Evolutionary conservation across 495 filamentous ascomycete genomes (phyloP).

Genomic region (Podospora pseudopauciseta): DNA sequence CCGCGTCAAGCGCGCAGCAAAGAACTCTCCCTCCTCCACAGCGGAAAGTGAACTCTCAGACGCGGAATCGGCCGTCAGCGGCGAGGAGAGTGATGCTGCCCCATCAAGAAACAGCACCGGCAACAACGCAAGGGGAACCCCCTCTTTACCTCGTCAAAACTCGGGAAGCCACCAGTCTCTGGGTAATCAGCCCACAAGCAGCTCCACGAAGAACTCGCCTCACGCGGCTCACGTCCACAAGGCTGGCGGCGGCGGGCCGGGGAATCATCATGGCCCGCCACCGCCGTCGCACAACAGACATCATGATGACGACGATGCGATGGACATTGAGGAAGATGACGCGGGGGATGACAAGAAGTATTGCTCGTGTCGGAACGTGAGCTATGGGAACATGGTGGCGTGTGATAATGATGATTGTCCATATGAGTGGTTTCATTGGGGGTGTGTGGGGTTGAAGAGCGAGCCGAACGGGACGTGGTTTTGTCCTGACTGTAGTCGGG

Average conservation of each 20-base stretch:
- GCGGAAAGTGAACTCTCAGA: slow-evolving; percentile 64
- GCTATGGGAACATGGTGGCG: slow-evolving; percentile 96
- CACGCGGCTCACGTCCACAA: slow-evolving; percentile 2
- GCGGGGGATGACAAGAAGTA: slow-evolving; percentile 86
- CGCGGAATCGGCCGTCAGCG: slow-evolving; percentile 55
- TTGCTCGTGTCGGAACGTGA: slow-evolving; percentile 87
- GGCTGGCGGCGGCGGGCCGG: not conserved
- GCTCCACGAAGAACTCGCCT: not conserved
- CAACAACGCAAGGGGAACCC: slow-evolving; percentile 35
- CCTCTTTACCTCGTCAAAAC: slow-evolving; percentile 9
- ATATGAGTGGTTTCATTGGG: slow-evolving; percentile 99
- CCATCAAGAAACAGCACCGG: slow-evolving; percentile 16
- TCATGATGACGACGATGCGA: slow-evolving; percentile 57
- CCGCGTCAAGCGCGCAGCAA: slow-evolving; percentile 51
- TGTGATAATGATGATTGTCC: slow-evolving; percentile 92
- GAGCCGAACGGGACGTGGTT: slow-evolving; percentile 93
- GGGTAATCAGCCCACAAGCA: slow-evolving; percentile 9
- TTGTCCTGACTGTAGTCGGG: slow-evolving; percentile 68
- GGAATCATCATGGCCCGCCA: slow-evolving; percentile 9
- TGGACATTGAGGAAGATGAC: slow-evolving; percentile 75
- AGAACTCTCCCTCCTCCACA: slow-evolving; percentile 57
- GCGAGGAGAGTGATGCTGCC: slow-evolving; percentile 44
- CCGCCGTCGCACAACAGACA: not conserved
- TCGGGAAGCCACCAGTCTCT: slow-evolving; percentile 12
- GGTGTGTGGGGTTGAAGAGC: slow-evolving; percentile 81